Evolutionary conservation across 257 asterid species (phyloP).

Genomic region (Fraxinus pennsylvanica): DNA sequence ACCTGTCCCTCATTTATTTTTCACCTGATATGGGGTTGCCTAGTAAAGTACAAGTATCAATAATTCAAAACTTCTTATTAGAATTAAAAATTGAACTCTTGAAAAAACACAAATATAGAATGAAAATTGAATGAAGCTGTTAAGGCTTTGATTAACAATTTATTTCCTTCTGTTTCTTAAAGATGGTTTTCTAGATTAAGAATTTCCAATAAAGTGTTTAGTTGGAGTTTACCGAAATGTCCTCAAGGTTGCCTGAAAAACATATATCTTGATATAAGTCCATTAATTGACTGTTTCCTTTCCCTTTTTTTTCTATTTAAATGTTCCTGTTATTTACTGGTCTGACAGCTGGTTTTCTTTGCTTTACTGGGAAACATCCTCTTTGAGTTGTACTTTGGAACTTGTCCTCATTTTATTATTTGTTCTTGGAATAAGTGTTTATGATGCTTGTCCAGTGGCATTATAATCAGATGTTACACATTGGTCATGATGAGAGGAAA

Average conservation of each 20-base stretch:
- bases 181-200: background rate
- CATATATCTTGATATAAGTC: too few species aligned
- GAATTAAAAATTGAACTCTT: background rate
- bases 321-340: too few species aligned
- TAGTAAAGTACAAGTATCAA: background rate
- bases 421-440: background rate
- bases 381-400: background rate
- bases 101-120: background rate
- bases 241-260: too few species aligned
- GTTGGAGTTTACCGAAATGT: too few species aligned
- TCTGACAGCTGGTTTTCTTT: too few species aligned
- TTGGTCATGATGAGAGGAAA: conserved; percentile 6
- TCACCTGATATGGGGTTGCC: background rate
- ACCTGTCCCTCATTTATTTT: background rate
- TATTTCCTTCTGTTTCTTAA: background rate
- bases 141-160: background rate
- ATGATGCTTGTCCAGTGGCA: conserved; percentile 14
- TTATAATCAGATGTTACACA: background rate
- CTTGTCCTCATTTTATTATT: background rate
- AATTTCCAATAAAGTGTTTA: background rate
- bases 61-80: background rate
- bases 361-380: background rate
- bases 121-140: background rate
- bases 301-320: too few species aligned
- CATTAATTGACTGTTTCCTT: too few species aligned